These are phyloP conservation scores for Epichloe uncinata DNA, from an alignment of 2,329 filamentous ascomycete genomes.

Conservation along the genomic window DNA sequence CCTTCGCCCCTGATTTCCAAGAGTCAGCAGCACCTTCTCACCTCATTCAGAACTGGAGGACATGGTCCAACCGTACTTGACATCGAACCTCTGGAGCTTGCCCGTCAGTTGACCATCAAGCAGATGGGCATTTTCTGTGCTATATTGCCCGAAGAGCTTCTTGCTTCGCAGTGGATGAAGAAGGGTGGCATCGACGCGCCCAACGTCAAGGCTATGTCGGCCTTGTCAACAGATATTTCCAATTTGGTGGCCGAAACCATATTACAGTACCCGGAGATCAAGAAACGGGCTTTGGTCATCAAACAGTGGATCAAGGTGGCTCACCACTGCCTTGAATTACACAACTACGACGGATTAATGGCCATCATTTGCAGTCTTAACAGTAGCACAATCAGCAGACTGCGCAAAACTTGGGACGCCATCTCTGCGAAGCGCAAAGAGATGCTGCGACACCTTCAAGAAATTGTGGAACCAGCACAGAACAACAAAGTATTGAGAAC, in stretches of 20 bases:
- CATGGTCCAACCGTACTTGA: constrained; percentile 64
- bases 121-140: constrained; percentile 85
- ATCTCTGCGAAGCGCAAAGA: constrained; percentile 75
- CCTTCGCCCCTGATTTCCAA: constrained; percentile 60
- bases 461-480: constrained; percentile 76
- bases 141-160: constrained; percentile 81
- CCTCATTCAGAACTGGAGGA: constrained; percentile 65
- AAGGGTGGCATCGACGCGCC: constrained; percentile 64
- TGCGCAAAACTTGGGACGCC: constrained; percentile 84
- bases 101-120: constrained; percentile 83
- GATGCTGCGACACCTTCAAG: constrained; percentile 63
- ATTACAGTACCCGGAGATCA: constrained; percentile 73
- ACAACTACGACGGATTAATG: constrained; percentile 96
- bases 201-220: constrained; percentile 90
- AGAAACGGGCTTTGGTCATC: constrained; percentile 79
- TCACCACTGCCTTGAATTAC: constrained; percentile 69
- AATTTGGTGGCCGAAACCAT: constrained; percentile 91
- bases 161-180: constrained; percentile 91
- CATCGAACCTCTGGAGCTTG: constrained; percentile 82
- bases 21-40: constrained; percentile 60
- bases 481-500: constrained; percentile 83
- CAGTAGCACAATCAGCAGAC: constrained; percentile 75
- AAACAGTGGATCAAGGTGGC: constrained; percentile 99
- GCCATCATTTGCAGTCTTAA: constrained; percentile 92
- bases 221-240: constrained; percentile 80